Evolutionary conservation across 225 moss, liverwort and hornwort species (phyloP), one percentile per base, ranked within the genome.

Genomic region (Sphagnum tenellum): DNA sequence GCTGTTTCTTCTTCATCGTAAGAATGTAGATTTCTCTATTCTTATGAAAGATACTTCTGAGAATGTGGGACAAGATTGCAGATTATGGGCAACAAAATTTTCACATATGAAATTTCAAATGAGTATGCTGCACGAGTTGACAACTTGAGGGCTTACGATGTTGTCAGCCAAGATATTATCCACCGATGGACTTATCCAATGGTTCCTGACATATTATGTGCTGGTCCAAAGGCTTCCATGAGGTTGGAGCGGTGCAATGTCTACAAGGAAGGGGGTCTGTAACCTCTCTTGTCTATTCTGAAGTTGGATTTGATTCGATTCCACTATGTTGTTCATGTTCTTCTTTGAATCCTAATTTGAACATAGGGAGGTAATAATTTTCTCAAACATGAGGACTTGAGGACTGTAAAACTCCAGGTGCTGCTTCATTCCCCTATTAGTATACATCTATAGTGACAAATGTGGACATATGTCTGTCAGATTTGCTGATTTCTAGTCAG

Each of bases 81-180:
- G 98, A 80, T 98, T 14, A 89, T 86, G 90, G 98, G 98, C 76
- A 98, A 98, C 66, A 93, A 98, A 75, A 98, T 98, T 47, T 82
- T 88, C 48, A 93, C 98, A 0, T 86, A 84, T 72, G 93, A 90
- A 76, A 83, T 98, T 65, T 80, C 81, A 65, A 78, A 85, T 49
- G 87, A 93, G 47, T 98, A 98, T 69, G 98, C 98, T n/a, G 93
- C 90, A 55, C 93, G 93, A 50, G 86, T 98, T 62, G 93, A 98
- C 68, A 93, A 93, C 63, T 64, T 93, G 62, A 79, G 98, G 73
- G 93, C 90, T 61, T 98, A 98, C 49, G 93, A 86, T 67, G 80
- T 93, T 46, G 87, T 98, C 49, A 90, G 90, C 75, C 93, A 93
- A 82, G 98, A 98, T 75, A 81, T 98, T 50, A 89, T 98, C 68